Evolutionary conservation across 2,329 filamentous ascomycete species (phyloP).

Genomic region (Ophiosphaerella narmari): DNA sequence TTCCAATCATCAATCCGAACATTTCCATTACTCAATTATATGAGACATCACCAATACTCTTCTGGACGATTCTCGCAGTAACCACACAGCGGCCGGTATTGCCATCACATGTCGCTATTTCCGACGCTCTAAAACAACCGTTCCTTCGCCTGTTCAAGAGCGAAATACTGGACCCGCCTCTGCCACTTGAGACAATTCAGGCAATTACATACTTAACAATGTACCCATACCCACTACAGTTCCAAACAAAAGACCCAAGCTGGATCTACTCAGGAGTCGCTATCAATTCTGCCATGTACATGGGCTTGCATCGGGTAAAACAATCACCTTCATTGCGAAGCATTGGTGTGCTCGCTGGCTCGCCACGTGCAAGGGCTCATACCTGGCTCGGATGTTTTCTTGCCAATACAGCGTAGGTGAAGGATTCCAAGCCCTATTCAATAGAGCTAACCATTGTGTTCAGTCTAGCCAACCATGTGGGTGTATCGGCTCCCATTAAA

Average conservation of each 20-base stretch:
- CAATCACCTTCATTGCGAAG: conserved; percentile 17
- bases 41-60: conserved; percentile 21
- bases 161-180: conserved; percentile 17
- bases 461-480: conserved; percentile 25
- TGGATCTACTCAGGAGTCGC: conserved; percentile 30
- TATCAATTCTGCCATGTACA: conserved; percentile 27
- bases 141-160: conserved; percentile 11
- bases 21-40: conserved; percentile 20
- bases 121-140: conserved; percentile 7
- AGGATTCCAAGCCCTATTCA: neutral
- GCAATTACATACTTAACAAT: conserved; percentile 21
- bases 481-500: conserved; percentile 20
- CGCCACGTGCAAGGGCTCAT: conserved; percentile 16
- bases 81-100: conserved; percentile 10
- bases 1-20: conserved; percentile 19
- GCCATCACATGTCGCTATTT: conserved; percentile 8
- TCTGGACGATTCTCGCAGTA: conserved; percentile 27
- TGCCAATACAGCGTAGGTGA: conserved; percentile 21
- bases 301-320: conserved; percentile 24
- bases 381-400: conserved; percentile 31
- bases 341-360: conserved; percentile 19
- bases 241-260: conserved; percentile 21
- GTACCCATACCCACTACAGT: conserved; percentile 19
- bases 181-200: conserved; percentile 26
- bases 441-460: conserved; percentile 15